phyloP scores from a whole-genome alignment of 805 yeast genomes.

The Pichia membranifaciens region DNA sequence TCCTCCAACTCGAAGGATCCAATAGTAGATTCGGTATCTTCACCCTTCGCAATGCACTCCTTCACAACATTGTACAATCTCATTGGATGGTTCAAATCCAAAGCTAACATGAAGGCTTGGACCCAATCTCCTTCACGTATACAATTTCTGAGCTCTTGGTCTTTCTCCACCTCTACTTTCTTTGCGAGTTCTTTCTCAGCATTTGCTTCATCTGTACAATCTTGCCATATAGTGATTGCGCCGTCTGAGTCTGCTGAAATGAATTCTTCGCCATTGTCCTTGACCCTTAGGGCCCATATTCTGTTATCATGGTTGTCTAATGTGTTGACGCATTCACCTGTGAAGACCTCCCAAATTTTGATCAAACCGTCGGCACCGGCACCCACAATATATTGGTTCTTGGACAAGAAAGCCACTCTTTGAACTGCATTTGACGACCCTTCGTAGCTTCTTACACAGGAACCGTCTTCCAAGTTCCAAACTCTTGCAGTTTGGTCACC shows the following conservation, averaged over 20 bases:
- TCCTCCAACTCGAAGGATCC: constrained; percentile 60
- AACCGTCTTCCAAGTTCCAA: constrained; percentile 79
- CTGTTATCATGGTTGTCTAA: constrained; percentile 88
- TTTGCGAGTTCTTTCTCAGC: constrained; percentile 48
- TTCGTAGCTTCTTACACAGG: constrained; percentile 78
- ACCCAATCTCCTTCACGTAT: constrained; percentile 75
- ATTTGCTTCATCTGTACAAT: constrained; percentile 70
- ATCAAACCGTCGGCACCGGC: constrained; percentile 94
- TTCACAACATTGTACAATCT: constrained; percentile 72
- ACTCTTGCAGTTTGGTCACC: constrained; percentile 84
- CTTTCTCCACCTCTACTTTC: constrained; percentile 68
- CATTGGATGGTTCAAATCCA: constrained; percentile 87
- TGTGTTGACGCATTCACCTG: constrained; percentile 77
- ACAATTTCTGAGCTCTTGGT: constrained; percentile 76
- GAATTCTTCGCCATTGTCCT: constrained; percentile 61
- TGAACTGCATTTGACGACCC: constrained; percentile 94
- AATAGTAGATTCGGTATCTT: constrained; percentile 43
- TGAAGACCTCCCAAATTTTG: constrained; percentile 77
- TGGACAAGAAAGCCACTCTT: constrained; percentile 64
- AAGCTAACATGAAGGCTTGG: constrained; percentile 79
- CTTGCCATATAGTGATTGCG: constrained; percentile 81
- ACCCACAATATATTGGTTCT: constrained; percentile 61
- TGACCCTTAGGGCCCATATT: constrained; percentile 81
- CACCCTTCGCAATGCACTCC: constrained; percentile 47
- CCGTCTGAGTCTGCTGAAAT: constrained; percentile 96